Base-by-base conservation (phyloP, 1,284 basidiomycete genomes). In the Lignosus rhinocerotis region DNA sequence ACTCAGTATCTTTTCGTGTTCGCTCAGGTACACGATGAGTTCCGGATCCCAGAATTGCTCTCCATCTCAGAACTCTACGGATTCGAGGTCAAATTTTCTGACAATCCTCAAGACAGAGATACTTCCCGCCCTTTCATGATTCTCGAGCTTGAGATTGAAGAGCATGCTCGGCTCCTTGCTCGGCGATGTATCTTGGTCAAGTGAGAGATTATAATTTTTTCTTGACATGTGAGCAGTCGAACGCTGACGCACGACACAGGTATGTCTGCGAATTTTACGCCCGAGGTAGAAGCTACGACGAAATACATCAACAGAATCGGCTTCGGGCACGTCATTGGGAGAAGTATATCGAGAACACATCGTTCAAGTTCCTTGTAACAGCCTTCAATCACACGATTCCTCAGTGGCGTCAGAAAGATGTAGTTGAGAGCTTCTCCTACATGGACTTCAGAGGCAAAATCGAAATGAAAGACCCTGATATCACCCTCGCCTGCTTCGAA, bases 381-480 rank as follows among this genome's bases (percentile, higher is more conserved):
- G 87, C 86, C 1, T 88, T 88, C 68, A 92, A 93, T 66, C 89
- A 90, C 62, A 85, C 85, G 2, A 85, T 96, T 12, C 82, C 87
- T 1, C 83, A 87, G 60, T 69, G 73, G 30, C 78, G 88, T 21
- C 88, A 92, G 67, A 78, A 78, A 59, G 77, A 85, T 21, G 81
- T 93, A 41, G 87, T 97, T 58, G 87, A 96, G 67, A 81, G 80
- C 64, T 97, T 98, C 72, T 76, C 81, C 1, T 98, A 94, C 73
- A 94, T 98, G 88, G 84, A 77, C 21, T 87, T 96, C 60, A 71
- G 81, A 59, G 96, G 96, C 6, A 84, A 84, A 63, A 94, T 98
- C 65, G 85, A 92, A 58, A 85, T 99, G 82, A 88, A 88, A 63
- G 80, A 80, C 34, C 92, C 97, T 0, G 85, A 95, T 38, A 82